Conservation (phyloP, 2,329 filamentous ascomycete species). For the Stemphylium beticola region DNA sequence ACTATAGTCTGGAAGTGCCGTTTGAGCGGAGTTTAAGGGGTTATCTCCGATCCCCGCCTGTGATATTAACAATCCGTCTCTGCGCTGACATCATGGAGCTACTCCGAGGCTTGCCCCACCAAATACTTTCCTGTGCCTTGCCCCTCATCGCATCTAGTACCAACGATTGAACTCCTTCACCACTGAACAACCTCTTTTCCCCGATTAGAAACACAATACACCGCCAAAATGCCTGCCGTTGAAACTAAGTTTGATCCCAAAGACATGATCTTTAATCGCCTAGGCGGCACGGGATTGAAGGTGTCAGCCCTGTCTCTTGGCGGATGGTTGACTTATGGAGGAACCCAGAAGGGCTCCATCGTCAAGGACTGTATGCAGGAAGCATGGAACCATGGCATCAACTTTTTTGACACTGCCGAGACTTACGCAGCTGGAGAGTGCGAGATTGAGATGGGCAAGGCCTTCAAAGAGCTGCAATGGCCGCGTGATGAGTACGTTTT, state of each 20-base stretch:
- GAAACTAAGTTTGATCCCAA: conserved; percentile 58
- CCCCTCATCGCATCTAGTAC: conserved; percentile 14
- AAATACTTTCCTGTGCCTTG: conserved; percentile 4
- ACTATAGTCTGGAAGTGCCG: not conserved
- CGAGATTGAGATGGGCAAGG: conserved; percentile 64
- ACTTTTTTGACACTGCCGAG: conserved; percentile 60
- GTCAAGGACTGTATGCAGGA: conserved; percentile 59
- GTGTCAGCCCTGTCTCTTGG: conserved; percentile 59
- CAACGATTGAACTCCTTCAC: not conserved
- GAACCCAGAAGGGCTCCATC: conserved; percentile 55
- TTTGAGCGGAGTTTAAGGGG: not conserved
- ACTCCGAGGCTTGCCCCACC: conserved; percentile 15
- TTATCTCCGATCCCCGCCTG: not conserved
- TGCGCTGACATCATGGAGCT: conserved; percentile 14
- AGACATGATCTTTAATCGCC: conserved; percentile 49
- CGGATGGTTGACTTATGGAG: conserved; percentile 55
- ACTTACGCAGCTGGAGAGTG: conserved; percentile 65
- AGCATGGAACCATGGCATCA: conserved; percentile 58
- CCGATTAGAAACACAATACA: not conserved
- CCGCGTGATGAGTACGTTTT: conserved; percentile 49
- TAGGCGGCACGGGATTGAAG: conserved; percentile 53
- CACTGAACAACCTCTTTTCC: not conserved
- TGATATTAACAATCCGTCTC: conserved; percentile 6
- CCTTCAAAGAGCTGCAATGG: conserved; percentile 57
- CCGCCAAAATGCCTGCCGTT: conserved; percentile 44